Evolutionary conservation across 2,329 filamentous ascomycete genomes (phyloP), one percentile per base, ranked within the genome.

Genomic region (Fusarium mangiferae): DNA sequence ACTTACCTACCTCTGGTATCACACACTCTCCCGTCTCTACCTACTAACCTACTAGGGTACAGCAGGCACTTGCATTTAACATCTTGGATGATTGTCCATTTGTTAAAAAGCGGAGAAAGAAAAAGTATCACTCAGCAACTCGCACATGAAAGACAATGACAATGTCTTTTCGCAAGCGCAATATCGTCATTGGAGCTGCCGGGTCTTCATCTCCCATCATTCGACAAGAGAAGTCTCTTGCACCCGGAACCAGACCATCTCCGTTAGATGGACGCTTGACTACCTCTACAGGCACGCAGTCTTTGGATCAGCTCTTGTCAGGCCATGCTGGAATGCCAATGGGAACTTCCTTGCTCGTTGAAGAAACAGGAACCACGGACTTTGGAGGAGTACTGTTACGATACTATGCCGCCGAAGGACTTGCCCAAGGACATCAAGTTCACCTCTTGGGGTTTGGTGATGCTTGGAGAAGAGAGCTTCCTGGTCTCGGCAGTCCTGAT

Each of bases 341-440:
- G 12, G 96, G 96, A 0, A 94, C 90, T 24, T 93, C 91, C 1
- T 80, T 98, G 2, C 84, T 99, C 10, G 85, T 98, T 38, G 94
- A 96, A 80, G 96, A 99, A 79, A 92, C 91, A 65, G 96, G 96
- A 0, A 98, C 96, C 2, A 99, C 96, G 0, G 96, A 99, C 81
- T 99, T 97, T 84, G 91, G 94, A 1, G 94, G 95, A 5, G 90
- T 94, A 33, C 84, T 98, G 66, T 83, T 98, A 49, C 90, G 93
- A 62, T 98, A 96, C 81, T 99, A 94, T 83, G 96, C 95, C 2
- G 95, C 96, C 0, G 95, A 99, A 83, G 96, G 96, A 5, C 89
- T 98, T 8, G 90, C 97, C 11, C 96, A 99, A 80, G 95, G 94
- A 3, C 96, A 99, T 79, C 89, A 91, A 65, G 90, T 99, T 57